phyloP scores from a whole-genome alignment of 257 asterid genomes.

The Rauvolfia tetraphylla region DNA sequence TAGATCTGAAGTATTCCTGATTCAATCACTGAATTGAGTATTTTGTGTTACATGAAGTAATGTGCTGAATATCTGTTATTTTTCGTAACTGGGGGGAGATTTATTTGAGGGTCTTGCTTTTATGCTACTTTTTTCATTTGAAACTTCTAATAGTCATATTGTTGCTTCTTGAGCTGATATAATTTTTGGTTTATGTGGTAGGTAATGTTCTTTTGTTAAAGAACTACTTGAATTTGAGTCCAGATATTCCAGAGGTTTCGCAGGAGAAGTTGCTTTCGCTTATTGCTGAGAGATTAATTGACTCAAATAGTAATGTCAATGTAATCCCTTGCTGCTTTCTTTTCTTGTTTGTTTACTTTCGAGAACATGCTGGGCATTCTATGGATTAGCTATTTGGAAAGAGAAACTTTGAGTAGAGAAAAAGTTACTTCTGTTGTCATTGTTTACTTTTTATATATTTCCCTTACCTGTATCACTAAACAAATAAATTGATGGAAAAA shows the following conservation, averaged over 20 bases:
- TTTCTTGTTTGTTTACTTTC: conserved; percentile 11
- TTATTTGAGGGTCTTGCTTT: neutral
- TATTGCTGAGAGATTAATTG: conserved; percentile 83
- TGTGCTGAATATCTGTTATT: neutral
- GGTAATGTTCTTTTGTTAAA: conserved; percentile 82
- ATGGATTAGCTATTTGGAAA: neutral
- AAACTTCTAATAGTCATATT: neutral
- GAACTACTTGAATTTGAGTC: conserved; percentile 75
- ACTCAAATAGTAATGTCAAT: conserved; percentile 57
- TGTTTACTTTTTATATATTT: neutral
- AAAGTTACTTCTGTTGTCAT: neutral
- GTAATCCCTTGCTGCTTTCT: conserved; percentile 33
- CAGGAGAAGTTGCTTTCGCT: conserved; percentile 89
- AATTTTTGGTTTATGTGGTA: conserved; percentile 21
- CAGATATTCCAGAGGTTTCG: conserved; percentile 83
- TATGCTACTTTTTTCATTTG: neutral
- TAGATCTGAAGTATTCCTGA: neutral
- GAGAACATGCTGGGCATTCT: neutral
- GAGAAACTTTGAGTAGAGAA: neutral
- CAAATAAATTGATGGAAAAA: neutral
- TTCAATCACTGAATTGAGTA: neutral
- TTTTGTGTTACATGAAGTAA: neutral
- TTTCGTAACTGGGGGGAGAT: neutral
- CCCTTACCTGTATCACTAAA: neutral
- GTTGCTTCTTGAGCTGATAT: conserved; percentile 4